Percentiles rank a stretch among this genome's conserved stretches.
phyloP scores from a whole-genome alignment of 2,329 filamentous ascomycete genomes.

The Alternaria angustiovoidea region DNA sequence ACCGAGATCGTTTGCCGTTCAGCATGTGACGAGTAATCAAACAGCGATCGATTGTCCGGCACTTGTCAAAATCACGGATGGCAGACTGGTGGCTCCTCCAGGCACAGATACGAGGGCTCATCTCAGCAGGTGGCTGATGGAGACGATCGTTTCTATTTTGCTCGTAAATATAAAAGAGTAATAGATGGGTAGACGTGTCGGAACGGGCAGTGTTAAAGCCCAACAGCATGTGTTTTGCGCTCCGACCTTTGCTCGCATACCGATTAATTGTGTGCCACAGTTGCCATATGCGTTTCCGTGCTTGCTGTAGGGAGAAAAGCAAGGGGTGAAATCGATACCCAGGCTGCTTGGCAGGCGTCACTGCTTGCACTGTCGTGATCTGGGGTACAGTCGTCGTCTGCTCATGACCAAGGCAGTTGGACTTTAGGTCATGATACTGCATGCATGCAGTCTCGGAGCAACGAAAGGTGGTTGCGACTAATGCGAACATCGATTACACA shows the following conservation, averaged over 20 bases:
- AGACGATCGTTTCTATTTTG: constrained; percentile 6
- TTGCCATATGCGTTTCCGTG: constrained; percentile 20
- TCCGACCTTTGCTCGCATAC: constrained; percentile 1
- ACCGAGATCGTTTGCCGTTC: constrained; percentile 3
- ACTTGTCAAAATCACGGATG: constrained; percentile 9
- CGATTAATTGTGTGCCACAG: constrained; percentile 8
- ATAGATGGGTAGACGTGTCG: not conserved
- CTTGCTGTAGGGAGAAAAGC: constrained; percentile 24
- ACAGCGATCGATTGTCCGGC: constrained; percentile 12
- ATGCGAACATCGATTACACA: not conserved
- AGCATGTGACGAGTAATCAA: constrained; percentile 9
- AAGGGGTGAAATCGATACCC: constrained; percentile 15
- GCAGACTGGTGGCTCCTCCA: constrained; percentile 20
- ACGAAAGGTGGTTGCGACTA: constrained; percentile 21
- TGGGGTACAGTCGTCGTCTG: constrained; percentile 19
- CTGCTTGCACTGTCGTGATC: constrained; percentile 10
- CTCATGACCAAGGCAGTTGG: constrained; percentile 13
- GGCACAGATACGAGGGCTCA: constrained; percentile 20
- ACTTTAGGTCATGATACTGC: constrained; percentile 16
- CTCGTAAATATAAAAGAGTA: constrained; percentile 4
- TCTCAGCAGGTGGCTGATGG: constrained; percentile 8
- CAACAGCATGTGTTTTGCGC: not conserved
- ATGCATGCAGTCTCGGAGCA: constrained; percentile 13
- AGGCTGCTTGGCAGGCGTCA: not conserved
- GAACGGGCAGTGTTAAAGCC: not conserved